Evolutionary conservation across 805 yeast species (phyloP), one percentile per base, ranked within the genome.

Genomic region (Wickerhamomyces alni): DNA sequence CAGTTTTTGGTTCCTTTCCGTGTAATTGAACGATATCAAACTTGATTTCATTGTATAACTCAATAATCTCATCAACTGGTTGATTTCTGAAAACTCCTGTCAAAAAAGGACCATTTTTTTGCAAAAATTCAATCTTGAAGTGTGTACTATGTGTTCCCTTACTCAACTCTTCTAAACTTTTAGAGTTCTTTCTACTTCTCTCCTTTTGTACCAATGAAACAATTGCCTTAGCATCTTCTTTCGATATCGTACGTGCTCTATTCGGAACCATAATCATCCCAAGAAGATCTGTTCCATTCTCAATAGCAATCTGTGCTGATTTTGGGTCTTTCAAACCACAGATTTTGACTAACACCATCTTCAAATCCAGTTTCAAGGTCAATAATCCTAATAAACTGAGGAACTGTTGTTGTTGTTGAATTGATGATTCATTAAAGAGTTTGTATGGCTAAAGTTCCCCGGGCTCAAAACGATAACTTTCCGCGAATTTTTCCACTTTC

Each of bases 11-110:
- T 46, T 81, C 82, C 21, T 76, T 69, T 9, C 98, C 99, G 59
- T 93, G 99, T 11, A 93, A 62, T 57, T 93, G 99, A 1, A 93
- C 83, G 19, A 87, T 64, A 59, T 93, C 98, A 4, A 88, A 55
- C 1, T 65, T 63, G 13, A 80, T 58, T 8, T 68, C 70, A 1
- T 46, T 40, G 26, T 58, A 59, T 2, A 71, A 51, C 9, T 48
- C 41, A 30, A 67, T 56, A 1, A 91, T 82, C 12, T 81, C 83
- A 2, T 74, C 80, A 3, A 82, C 52, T 0, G 81, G 52, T 59
- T 89, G 97, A 57, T 93, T 87, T 43, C 89, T 69, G 64, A 91
- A 87, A 3, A 91, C 99, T 1, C 98, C 99, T 2, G 88, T 96
- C 2, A 84, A 59, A 48, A 67, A 75, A 0, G 93, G 93, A 0